Evolutionary conservation across 768 basidiomycete genomes (phyloP).

Genomic region (Termitomyces sp.): DNA sequence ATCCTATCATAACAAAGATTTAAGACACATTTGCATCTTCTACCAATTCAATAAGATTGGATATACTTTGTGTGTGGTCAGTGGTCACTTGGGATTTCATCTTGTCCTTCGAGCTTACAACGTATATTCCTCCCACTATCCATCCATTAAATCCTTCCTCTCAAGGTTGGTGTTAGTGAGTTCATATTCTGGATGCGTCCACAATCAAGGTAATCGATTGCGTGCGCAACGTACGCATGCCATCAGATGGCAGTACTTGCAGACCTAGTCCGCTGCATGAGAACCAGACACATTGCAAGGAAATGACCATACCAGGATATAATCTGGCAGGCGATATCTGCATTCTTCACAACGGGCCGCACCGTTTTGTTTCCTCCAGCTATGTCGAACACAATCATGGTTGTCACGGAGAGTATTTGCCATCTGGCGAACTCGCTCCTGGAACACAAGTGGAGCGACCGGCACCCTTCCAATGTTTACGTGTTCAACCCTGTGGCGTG

Average conservation of each 20-base stretch:
- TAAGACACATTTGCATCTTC: no score
- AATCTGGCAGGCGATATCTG: constrained; percentile 11
- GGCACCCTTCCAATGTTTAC: constrained; percentile 21
- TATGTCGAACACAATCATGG: constrained; percentile 47
- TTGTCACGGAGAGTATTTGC: constrained; percentile 39
- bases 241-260: constrained; percentile 29
- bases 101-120: no score
- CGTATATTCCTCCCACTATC: no score
- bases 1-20: no score
- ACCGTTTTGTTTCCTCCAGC: constrained; percentile 43
- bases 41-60: no score
- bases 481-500: constrained; percentile 31
- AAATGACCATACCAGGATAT: constrained; percentile 6
- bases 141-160: no score
- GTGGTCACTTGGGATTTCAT: no score
- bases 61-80: no score
- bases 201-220: constrained; percentile 29
- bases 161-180: no score
- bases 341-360: constrained; percentile 45
- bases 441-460: constrained; percentile 26
- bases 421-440: constrained; percentile 27
- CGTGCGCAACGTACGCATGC: constrained; percentile 37
- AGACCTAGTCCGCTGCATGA: constrained; percentile 29
- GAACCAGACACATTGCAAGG: not conserved
- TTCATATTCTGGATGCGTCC: no score